Base-by-base conservation (phyloP, 768 basidiomycete species). In the Termitomyces sp. region DNA sequence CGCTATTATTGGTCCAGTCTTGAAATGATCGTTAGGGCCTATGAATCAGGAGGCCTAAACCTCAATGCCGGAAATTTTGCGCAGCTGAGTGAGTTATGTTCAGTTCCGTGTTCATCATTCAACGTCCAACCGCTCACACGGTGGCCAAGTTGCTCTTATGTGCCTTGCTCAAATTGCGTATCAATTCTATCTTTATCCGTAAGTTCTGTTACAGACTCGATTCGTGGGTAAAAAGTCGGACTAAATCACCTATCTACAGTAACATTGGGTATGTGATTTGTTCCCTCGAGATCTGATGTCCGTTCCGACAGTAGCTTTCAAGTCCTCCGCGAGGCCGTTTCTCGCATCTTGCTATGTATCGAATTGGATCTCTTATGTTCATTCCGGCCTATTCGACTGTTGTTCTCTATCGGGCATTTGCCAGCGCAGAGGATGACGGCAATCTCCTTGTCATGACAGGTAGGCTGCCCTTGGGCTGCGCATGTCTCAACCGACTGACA, bases 141-240 rank as follows among this genome's bases (percentile, higher is more conserved):
- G 47, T 56, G n/a, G 16, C 62, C 10, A 62, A 93, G 91, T 91
- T 68, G 92, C 91, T 6, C 65, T 96, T 56, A 96, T 97, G 94
- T 95, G 92, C 71, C 78, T 94, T n/a, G 90, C 86, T 60, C 94
- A 95, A 70, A 90, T 97, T 52, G 84, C 86, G 38, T 96, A 94
- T 68, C 94, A 94, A 66, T 94, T 93, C 67, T 85, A 92, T 67
- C 79, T 92, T 36, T 94, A 94, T 77, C 91, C 91, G 89, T 93
- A 67, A 71, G 90, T 54, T 43, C 40, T 36, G 30, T 22, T 53
- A 45, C 52, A n/a, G 40, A 41, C 8, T n/a, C n/a, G 43, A 33
- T 41, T 48, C 43, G 22, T 49, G 48, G 26, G 26, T 26, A 44
- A 18, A 40, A 51, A 22, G n/a, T n/a, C n/a, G n/a, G 35, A 53